Evolutionary conservation across 2,329 filamentous ascomycete species (phyloP).

Genomic region (Samsoniella hepiali): DNA sequence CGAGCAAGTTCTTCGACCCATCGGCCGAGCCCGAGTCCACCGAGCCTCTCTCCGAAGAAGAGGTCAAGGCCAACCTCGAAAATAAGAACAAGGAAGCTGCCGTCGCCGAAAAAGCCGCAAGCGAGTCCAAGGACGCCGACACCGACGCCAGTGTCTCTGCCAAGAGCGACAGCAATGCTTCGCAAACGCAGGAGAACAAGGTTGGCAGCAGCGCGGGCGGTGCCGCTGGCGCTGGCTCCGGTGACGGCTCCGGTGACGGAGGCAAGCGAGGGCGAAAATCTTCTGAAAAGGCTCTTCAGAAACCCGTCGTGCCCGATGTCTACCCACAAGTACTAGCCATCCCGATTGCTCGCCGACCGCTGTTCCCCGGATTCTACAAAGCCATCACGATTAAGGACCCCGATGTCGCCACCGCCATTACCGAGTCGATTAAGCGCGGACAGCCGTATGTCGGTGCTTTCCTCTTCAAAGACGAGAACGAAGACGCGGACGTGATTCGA

Average conservation of each 20-base stretch:
- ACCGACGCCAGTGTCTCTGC: constrained; percentile 44
- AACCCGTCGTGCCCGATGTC: constrained; percentile 86
- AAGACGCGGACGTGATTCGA: constrained; percentile 90
- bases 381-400: constrained; percentile 94
- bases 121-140: constrained; percentile 42
- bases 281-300: constrained; percentile 73
- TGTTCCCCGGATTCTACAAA: constrained; percentile 99
- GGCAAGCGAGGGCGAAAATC: constrained; percentile 71
- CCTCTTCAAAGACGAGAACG: constrained; percentile 92
- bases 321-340: constrained; percentile 98
- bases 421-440: constrained; percentile 93
- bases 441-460: constrained; percentile 98
- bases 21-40: constrained; percentile 36
- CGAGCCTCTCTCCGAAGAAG: constrained; percentile 52
- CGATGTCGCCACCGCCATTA: constrained; percentile 85
- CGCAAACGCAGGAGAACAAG: constrained; percentile 49
- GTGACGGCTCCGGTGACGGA: constrained; percentile 48
- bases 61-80: constrained; percentile 49
- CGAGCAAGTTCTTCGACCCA: constrained; percentile 49
- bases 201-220: constrained; percentile 39
- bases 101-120: constrained; percentile 42
- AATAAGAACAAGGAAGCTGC: constrained; percentile 41
- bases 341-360: constrained; percentile 85
- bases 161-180: constrained; percentile 39
- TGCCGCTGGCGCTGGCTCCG: constrained; percentile 50